phyloP scores from a whole-genome alignment of 768 basidiomycete species.

The Steccherinum ochraceum region DNA sequence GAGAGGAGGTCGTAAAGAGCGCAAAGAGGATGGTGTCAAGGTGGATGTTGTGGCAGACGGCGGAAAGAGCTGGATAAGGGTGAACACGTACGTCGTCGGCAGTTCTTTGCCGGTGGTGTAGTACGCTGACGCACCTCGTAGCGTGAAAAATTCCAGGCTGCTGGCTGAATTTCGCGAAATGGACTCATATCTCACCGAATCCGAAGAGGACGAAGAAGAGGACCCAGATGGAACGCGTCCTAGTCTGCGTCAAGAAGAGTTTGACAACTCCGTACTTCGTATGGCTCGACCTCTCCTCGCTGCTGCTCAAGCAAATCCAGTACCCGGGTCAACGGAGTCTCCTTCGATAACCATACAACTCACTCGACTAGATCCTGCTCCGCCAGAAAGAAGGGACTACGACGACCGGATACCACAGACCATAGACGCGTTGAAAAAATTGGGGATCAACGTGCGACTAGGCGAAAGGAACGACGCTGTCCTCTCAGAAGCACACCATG shows the following conservation, averaged over 20 bases:
- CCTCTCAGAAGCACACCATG: conserved; percentile 4
- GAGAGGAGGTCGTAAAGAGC: conserved; percentile 17
- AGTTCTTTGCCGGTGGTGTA: neutral
- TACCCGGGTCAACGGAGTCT: conserved; percentile 27
- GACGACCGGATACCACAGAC: conserved; percentile 61
- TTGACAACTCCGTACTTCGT: conserved; percentile 68
- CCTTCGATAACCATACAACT: conserved; percentile 58
- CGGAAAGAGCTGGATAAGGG: conserved; percentile 73
- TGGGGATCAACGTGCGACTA: conserved; percentile 64
- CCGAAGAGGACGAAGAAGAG: conserved; percentile 32
- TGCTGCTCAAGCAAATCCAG: conserved; percentile 54
- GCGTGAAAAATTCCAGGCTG: conserved; percentile 66
- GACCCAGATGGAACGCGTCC: conserved; percentile 21
- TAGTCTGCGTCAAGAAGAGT: conserved; percentile 40
- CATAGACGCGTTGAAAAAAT: conserved; percentile 42
- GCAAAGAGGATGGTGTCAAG: conserved; percentile 42
- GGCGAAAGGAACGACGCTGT: conserved; percentile 44
- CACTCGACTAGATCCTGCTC: conserved; percentile 55
- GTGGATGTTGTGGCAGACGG: conserved; percentile 77
- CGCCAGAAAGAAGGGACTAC: conserved; percentile 20
- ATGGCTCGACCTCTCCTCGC: conserved; percentile 64
- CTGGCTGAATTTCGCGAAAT: conserved; percentile 79
- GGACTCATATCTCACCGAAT: conserved; percentile 72
- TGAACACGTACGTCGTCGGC: conserved; percentile 70
- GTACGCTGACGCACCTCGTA: neutral